Base-by-base conservation (phyloP, 139 green algal species). In the Chlorella vulgaris region DNA sequence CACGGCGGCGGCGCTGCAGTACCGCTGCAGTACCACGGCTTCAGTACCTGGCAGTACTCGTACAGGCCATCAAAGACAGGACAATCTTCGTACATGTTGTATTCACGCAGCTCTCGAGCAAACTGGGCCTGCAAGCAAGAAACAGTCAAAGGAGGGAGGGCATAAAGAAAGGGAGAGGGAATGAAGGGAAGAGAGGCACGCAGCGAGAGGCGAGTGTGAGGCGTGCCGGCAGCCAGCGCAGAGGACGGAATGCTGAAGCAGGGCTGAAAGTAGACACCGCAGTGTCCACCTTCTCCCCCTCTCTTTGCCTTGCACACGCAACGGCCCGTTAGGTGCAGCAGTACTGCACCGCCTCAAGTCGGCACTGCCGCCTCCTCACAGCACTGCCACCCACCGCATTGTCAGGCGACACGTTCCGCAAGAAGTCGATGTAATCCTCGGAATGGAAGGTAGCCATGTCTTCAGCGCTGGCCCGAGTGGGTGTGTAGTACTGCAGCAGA, bases 21-120 rank as follows among this genome's bases (percentile, higher is more conserved):
- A 28, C 55, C 5, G 55, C 55, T 65, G 55, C 55, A 65, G 47
- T 55, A 55, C 47, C 47, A 15, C 47, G 29, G 35, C 15, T 22
- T 35, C 8, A 22, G 8, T n/a, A 93, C 89, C 86, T 97, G 91
- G 84, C 94, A 99, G 84, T 98, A 99, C 67, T 97, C 70, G 74
- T 93, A 99, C 73, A 99, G 83, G 31, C 95, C 96, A 74, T 97
- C 94, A 75, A 99, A 99, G 1, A 99, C 95, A 26, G 97, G 97
- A 82, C 97, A 99, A 86, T 99, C 96, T 35, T 96, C 92, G 3
- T 87, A 91, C 7, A 96, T 83, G 73, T 93, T 93, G 80, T 95
- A 98, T 47, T 81, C 63, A 7, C 60, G 38, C 10, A 82, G 68
- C 36, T 74, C 69, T 1, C 36, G 50, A 10, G 62, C 66, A 29